These are phyloP conservation scores for Yarrowia galli DNA, from an alignment of 1,139 yeast genomes.

Conservation along the genomic window DNA sequence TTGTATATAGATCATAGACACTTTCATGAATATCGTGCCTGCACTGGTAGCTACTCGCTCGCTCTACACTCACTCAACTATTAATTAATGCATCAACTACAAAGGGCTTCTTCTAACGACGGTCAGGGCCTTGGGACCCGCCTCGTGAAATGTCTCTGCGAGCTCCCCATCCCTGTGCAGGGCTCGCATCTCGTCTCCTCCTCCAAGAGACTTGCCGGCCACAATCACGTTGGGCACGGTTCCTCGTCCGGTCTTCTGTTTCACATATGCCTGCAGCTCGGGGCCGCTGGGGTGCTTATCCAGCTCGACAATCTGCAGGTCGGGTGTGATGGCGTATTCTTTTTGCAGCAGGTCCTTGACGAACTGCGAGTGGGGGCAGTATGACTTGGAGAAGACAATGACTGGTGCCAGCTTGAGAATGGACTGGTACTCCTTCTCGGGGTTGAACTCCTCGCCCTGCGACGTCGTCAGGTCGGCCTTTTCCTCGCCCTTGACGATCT, in stretches of 20 bases:
- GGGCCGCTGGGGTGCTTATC: slow-evolving; percentile 76
- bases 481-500: slow-evolving; percentile 19
- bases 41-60: no score
- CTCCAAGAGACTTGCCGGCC: slow-evolving; percentile 88
- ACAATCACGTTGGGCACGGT: slow-evolving; percentile 95
- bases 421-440: slow-evolving; percentile 65
- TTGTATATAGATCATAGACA: background rate
- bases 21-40: no score
- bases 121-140: slow-evolving; percentile 14
- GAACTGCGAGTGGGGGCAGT: slow-evolving; percentile 73
- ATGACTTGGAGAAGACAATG: slow-evolving; percentile 55
- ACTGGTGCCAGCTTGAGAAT: slow-evolving; percentile 69
- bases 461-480: slow-evolving; percentile 47
- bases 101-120: slow-evolving; percentile 27
- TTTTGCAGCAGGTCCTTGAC: slow-evolving; percentile 70
- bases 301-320: slow-evolving; percentile 76
- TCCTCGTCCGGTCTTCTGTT: slow-evolving; percentile 79
- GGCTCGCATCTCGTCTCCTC: slow-evolving; percentile 77
- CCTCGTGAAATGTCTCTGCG: slow-evolving; percentile 55
- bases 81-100: slow-evolving; percentile 10
- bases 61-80: background rate
- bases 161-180: slow-evolving; percentile 66
- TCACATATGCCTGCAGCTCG: slow-evolving; percentile 79
- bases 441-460: slow-evolving; percentile 57
- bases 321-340: slow-evolving; percentile 74